A percentile compares a stretch with the other conserved stretches of the same genome.
Conservation (phyloP, 2,329 filamentous ascomycete genomes). For the Colletotrichum sp. region DNA sequence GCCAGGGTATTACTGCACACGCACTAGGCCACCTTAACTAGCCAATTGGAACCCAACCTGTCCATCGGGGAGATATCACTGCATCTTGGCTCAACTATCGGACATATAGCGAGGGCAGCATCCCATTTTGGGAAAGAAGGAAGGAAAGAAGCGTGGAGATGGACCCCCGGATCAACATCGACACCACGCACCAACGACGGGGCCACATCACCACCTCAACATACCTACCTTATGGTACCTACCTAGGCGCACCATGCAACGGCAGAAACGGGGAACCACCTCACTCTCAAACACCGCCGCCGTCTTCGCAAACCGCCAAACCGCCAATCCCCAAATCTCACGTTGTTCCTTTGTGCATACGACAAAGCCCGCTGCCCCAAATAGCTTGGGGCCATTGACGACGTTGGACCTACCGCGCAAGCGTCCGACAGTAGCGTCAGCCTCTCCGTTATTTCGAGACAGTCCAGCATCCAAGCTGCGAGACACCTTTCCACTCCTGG, state of each 20-base stretch:
- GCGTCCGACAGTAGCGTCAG: constrained; percentile 19
- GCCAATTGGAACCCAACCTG: neutral
- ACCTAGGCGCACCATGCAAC: neutral
- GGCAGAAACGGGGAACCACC: neutral
- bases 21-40: neutral
- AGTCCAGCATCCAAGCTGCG: neutral
- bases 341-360: neutral
- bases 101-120: neutral
- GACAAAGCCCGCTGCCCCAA: neutral
- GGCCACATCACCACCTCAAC: neutral
- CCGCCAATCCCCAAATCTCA: neutral
- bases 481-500: neutral
- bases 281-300: neutral
- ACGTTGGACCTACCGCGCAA: constrained; percentile 19
- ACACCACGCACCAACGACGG: neutral
- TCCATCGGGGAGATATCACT: neutral
- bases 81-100: neutral
- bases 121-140: neutral
- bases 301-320: neutral
- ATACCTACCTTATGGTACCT: neutral
- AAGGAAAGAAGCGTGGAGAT: neutral
- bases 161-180: neutral
- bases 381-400: neutral
- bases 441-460: constrained; percentile 18
- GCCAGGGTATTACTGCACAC: neutral